Base-by-base conservation (phyloP, 768 basidiomycete genomes). In the Pisolithus tinctorius region DNA sequence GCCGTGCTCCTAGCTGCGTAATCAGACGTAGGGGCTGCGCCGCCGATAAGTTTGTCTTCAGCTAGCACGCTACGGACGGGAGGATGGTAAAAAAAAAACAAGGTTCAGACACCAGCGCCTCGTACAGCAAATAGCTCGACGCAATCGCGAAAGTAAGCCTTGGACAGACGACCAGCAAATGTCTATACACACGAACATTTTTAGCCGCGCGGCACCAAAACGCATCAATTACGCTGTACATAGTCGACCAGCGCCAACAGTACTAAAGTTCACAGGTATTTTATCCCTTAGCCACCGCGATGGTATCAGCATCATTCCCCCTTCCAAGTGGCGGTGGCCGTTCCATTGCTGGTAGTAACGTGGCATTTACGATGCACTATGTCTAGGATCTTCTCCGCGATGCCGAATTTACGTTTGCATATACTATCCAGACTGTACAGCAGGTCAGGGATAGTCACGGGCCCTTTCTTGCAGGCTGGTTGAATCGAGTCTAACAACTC, bases 371-470 rank as follows among this genome's bases (percentile, higher is more conserved):
- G 83, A 50, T 71, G 62, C 11, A 88, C 76, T 44, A 96, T 81
- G 56, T 93, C 92, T 34, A 79, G 56, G 20, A 95, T 73, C 70
- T 93, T 96, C 60, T 84, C 83, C 59, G 68, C 73, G 2, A 90
- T 80, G 26, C 88, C 90, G 43, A 63, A 72, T 62, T 79, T 78
- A 25, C 67, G 65, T 40, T 58, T 56, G 31, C 55, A 23, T 37
- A 69, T 20, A 16, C 16, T 17, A 27, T 59, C 58, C 64, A 69
- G 51, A 9, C 56, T 45, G 14, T 49, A 55, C 30, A 68, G 60
- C 17, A 68, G 30, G 27, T 36, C 44, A 7, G 63, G 46, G 37
- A 68, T 56, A 6, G 57, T 30, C 20, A 57, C 58, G 46, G 60
- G 77, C 69, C 49, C 93, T 84, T 55, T 68, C 48, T 49, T 51